Conservation (phyloP, 306 rosid species). For the Sphenostylis stenocarpa region DNA sequence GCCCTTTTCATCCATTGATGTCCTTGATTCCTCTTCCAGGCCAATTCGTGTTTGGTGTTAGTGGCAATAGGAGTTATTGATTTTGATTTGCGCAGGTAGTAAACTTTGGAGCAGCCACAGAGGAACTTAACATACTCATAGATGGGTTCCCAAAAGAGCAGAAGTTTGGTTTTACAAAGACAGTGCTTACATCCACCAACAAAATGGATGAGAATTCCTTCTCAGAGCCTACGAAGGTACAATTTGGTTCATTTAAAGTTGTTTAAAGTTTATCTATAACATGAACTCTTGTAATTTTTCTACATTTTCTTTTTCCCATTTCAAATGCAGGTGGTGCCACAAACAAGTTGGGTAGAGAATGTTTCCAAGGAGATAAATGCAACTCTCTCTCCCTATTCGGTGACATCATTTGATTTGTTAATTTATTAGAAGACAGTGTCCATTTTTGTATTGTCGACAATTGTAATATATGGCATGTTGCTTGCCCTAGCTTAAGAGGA, state of each 20-base stretch:
- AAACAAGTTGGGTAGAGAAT: conserved; percentile 14
- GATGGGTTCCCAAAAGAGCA: conserved; percentile 34
- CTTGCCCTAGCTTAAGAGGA: too few species aligned
- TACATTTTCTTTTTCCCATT: too few species aligned
- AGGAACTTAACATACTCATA: conserved; percentile 44
- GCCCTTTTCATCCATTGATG: too few species aligned
- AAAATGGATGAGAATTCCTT: conserved; percentile 73
- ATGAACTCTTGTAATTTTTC: too few species aligned
- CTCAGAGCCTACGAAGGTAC: conserved; percentile 57
- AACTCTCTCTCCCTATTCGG: conserved; percentile 46
- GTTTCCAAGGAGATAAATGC: conserved; percentile 40
- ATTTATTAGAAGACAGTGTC: not conserved
- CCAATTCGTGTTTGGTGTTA: too few species aligned
- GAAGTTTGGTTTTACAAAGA: conserved; percentile 36
- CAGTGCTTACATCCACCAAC: conserved; percentile 51
- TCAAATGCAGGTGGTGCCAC: conserved; percentile 54
- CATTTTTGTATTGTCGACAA: too few species aligned
- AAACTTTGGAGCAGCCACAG: conserved; percentile 51
- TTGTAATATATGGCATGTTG: too few species aligned
- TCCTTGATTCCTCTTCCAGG: too few species aligned
- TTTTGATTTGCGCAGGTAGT: conserved; percentile 50
- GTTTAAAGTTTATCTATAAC: too few species aligned
- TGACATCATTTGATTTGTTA: conserved; percentile 52
- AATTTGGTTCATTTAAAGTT: not conserved
- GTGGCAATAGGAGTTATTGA: too few species aligned